These are phyloP conservation scores for Boletus subparvulus DNA, from an alignment of 768 basidiomycete genomes.

Conservation along the genomic window DNA sequence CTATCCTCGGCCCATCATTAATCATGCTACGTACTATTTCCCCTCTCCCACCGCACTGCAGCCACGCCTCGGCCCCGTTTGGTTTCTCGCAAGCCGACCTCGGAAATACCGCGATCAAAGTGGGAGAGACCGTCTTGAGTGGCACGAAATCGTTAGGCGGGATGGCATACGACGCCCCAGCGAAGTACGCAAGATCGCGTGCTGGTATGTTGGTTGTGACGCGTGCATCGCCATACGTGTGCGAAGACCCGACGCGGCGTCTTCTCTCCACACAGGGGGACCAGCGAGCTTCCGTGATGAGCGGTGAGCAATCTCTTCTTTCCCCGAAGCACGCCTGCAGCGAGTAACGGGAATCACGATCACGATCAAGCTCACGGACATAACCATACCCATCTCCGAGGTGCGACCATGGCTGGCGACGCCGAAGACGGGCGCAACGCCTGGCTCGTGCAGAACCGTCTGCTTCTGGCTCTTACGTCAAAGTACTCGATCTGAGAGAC, in stretches of 20 bases:
- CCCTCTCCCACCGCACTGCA: slow-evolving; percentile 25
- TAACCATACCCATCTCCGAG: slow-evolving; percentile 16
- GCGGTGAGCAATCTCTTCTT: slow-evolving; percentile 45
- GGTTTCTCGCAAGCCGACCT: slow-evolving; percentile 48
- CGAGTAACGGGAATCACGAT: slow-evolving; percentile 21
- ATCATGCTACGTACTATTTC: too few species aligned
- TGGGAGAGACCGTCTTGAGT: slow-evolving; percentile 59
- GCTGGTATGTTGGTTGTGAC: slow-evolving; percentile 10
- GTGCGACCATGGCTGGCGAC: slow-evolving; percentile 4
- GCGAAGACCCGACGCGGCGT: slow-evolving; percentile 10
- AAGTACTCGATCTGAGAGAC: slow-evolving; percentile 55
- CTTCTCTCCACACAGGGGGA: slow-evolving; percentile 23
- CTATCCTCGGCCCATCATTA: slow-evolving; percentile 44
- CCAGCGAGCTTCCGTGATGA: slow-evolving; percentile 23
- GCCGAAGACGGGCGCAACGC: not conserved
- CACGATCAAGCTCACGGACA: slow-evolving; percentile 6
- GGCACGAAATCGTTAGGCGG: slow-evolving; percentile 66
- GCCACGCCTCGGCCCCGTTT: slow-evolving; percentile 25
- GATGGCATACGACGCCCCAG: slow-evolving; percentile 53
- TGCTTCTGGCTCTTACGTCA: slow-evolving; percentile 46
- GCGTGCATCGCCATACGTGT: slow-evolving; percentile 5
- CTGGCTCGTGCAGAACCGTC: not conserved
- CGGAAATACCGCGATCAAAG: slow-evolving; percentile 53
- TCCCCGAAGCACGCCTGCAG: slow-evolving; percentile 62
- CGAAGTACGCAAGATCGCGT: slow-evolving; percentile 41